Evolutionary conservation across 495 filamentous ascomycete genomes (phyloP), one percentile per base, ranked within the genome.

Genomic region (Tricharina praecox): DNA sequence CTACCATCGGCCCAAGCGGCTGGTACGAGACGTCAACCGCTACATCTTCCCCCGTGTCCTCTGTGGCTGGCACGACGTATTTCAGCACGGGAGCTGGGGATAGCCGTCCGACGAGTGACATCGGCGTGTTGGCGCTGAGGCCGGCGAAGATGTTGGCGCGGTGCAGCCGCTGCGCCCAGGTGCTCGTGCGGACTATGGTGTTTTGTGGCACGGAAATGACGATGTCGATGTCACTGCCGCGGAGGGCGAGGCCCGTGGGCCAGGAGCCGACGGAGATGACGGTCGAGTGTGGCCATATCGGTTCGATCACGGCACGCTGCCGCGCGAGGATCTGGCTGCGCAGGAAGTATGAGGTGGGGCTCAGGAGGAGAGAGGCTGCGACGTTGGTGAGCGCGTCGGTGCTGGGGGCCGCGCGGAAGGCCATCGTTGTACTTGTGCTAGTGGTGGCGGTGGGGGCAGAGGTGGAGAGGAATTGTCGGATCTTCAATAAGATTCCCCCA

Each of bases 171-270:
- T 24, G 11, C 40, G 21, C 18, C 40, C 40, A 26, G 40, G 21
- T 13, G 1, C 1, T 13, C 3, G 40, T 43, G 13, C 7, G 7
- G 24, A 23, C 9, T 11, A 10, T 10, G 20, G 1, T 1, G 2
- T 13, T 3, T 26, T 24, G 40, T 13, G 40, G 19, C 8, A 57
- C 47, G 25, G 48, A 26, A 19, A 58, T 50, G 13, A 58, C 54
- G 4, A 58, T 23, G 30, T 58, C 55, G 30, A 58, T 4, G 45
- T 58, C 55, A 23, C 54, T 58, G 10, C 32, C 18, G 21, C 23
- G 21, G 21, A 43, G 3, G 1, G 40, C 19, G 11, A 20, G 13
- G 3, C 20, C 40, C 8, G 9, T 9, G 13, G 40, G 11, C 21
- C 10, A 43, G 13, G 40, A 43, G 21, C 40, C 40, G 20, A 24